Percentiles rank a stretch among this genome's conserved stretches.
Evolutionary conservation across 2,329 filamentous ascomycete species (phyloP).

Genomic region (Sporothrix curviconia): DNA sequence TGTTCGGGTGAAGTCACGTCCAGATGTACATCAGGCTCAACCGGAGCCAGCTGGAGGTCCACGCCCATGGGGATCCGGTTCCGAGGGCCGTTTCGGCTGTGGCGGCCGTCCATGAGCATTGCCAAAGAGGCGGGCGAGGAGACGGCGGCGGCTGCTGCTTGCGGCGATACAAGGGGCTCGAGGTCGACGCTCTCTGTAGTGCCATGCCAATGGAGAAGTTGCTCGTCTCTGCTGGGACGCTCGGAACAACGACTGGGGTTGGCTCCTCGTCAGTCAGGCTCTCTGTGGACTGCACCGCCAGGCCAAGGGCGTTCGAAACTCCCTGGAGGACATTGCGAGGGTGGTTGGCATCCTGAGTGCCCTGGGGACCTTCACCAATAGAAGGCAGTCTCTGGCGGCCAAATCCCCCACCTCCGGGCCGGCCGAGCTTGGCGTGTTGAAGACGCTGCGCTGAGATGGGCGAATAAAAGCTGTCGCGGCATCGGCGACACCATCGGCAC

Average conservation of each 20-base stretch:
- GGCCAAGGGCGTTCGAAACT: neutral
- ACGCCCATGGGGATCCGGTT: constrained; percentile 70
- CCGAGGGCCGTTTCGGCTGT: constrained; percentile 62
- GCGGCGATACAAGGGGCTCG: constrained; percentile 52
- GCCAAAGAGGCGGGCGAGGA: constrained; percentile 59
- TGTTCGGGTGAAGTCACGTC: constrained; percentile 52
- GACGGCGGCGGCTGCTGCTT: constrained; percentile 57
- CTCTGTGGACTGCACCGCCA: constrained; percentile 22
- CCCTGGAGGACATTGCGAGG: constrained; percentile 27
- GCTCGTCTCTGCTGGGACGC: neutral
- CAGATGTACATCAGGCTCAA: constrained; percentile 40
- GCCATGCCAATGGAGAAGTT: constrained; percentile 36
- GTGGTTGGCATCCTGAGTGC: constrained; percentile 35
- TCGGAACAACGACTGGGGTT: too few relatives aligned
- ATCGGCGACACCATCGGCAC: constrained; percentile 57
- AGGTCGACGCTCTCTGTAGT: constrained; percentile 59
- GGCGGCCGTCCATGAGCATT: constrained; percentile 52
- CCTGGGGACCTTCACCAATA: constrained; percentile 53
- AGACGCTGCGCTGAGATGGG: constrained; percentile 59
- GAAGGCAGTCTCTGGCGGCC: constrained; percentile 64
- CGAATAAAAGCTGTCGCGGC: constrained; percentile 61
- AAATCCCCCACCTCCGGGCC: constrained; percentile 54
- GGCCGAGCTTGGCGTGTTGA: constrained; percentile 65
- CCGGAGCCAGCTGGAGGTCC: constrained; percentile 49
- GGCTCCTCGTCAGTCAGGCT: constrained; percentile 19